Conservation (phyloP, 116 monocot species). For the Trichopus zeylanicus region DNA sequence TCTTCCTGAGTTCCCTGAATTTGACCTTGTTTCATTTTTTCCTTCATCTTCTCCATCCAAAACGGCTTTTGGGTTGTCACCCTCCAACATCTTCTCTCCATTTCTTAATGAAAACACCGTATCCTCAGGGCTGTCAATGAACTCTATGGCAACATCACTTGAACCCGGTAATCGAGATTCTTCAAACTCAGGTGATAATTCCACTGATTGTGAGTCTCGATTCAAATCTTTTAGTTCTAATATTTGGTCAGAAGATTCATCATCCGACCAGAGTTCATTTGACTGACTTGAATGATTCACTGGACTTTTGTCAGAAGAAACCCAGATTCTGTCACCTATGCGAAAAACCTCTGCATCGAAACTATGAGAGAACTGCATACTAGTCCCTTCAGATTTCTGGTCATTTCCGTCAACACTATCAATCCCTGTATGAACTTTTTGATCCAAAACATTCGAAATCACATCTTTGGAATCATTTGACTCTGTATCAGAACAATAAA, state of each 20-base stretch:
- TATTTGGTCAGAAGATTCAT: neutral
- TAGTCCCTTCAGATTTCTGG: too few relatives aligned
- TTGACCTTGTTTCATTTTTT: too few relatives aligned
- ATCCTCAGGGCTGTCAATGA: neutral
- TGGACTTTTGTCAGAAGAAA: neutral
- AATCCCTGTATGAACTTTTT: neutral
- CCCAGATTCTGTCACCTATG: neutral
- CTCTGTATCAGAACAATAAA: conserved; percentile 8
- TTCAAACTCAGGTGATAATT: too few relatives aligned
- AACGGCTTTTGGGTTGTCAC: neutral
- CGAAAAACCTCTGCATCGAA: neutral
- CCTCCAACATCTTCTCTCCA: neutral
- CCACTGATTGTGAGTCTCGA: too few relatives aligned
- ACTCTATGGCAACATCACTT: too few relatives aligned
- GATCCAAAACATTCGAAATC: neutral
- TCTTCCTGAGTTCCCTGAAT: neutral
- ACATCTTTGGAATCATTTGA: neutral
- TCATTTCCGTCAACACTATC: neutral
- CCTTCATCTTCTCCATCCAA: too few relatives aligned
- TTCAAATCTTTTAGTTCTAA: neutral
- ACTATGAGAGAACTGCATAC: neutral
- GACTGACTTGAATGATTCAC: neutral
- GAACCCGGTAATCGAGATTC: neutral
- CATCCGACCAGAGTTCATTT: neutral
- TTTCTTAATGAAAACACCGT: neutral